A percentile compares a stretch with the other conserved stretches of the same genome.
phyloP scores from a whole-genome alignment of 352 stramenopile genomes.

The Pythium myriotylum region DNA sequence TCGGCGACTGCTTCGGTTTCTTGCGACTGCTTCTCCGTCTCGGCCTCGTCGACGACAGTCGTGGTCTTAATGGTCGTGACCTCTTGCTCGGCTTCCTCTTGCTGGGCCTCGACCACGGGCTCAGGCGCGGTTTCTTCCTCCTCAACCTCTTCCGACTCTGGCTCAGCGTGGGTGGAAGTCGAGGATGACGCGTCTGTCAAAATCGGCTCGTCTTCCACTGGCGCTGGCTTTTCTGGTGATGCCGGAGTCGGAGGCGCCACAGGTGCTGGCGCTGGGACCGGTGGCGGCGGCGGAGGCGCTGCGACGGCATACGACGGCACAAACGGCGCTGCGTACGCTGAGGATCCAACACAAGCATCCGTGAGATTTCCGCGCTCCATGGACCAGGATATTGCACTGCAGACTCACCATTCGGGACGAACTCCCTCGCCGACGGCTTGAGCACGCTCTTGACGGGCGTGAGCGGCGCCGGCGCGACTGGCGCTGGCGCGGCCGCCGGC shows the following conservation, averaged over 20 bases:
- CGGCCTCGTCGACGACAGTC: constrained; percentile 17
- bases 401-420: constrained; percentile 58
- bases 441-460: constrained; percentile 35
- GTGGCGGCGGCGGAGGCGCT: constrained; percentile 26
- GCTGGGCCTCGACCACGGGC: too few species aligned
- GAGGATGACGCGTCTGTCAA: constrained; percentile 30
- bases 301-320: constrained; percentile 29
- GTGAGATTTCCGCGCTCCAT: too few species aligned
- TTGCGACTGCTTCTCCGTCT: constrained; percentile 36
- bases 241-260: constrained; percentile 18
- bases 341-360: not conserved
- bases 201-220: constrained; percentile 23
- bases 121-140: constrained; percentile 6
- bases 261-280: constrained; percentile 2
- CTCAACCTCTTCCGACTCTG: constrained; percentile 36
- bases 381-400: not conserved
- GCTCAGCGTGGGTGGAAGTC: constrained; percentile 34
- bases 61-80: constrained; percentile 5
- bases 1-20: constrained; percentile 37
- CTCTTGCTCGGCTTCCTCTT: constrained; percentile 6
- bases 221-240: constrained; percentile 10
- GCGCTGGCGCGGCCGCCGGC: not conserved
- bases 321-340: constrained; percentile 26
- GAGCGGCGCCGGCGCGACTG: not conserved
- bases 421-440: constrained; percentile 59